These are phyloP conservation scores for Aspergillus niger DNA, from an alignment of 2,329 filamentous ascomycete genomes.

Conservation along the genomic window DNA sequence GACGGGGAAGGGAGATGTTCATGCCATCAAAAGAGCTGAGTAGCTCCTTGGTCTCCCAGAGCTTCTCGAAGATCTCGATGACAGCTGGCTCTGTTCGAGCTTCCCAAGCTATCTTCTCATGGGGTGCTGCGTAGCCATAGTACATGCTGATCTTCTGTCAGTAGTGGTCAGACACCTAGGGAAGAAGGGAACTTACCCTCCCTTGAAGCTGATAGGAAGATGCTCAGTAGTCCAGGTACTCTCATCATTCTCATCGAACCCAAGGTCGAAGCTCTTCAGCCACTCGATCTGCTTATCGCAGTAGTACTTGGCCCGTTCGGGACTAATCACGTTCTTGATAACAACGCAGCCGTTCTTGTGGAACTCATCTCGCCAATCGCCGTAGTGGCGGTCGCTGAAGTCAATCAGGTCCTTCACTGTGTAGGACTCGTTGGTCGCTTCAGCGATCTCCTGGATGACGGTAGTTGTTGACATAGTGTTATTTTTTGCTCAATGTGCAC, in stretches of 20 bases:
- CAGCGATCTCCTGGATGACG: no score
- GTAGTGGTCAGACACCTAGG: no score
- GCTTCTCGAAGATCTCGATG: slow-evolving; percentile 49
- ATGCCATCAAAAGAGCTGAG: slow-evolving; percentile 54
- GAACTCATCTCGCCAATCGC: slow-evolving; percentile 30
- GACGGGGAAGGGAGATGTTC: slow-evolving; percentile 36
- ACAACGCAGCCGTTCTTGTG: slow-evolving; percentile 48
- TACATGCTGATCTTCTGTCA: slow-evolving; percentile 40
- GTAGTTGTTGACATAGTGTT: no score
- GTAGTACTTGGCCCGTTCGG: slow-evolving; percentile 40
- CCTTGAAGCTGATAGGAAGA: slow-evolving; percentile 48
- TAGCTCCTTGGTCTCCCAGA: slow-evolving; percentile 50
- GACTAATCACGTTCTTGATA: slow-evolving; percentile 49
- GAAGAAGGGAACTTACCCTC: slow-evolving; percentile 26
- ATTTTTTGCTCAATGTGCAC: no score
- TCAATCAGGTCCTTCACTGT: no score
- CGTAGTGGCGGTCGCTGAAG: slow-evolving; percentile 10
- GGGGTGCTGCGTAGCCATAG: slow-evolving; percentile 49
- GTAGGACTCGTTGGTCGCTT: no score
- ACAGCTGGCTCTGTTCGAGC: slow-evolving; percentile 52
- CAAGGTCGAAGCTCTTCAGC: slow-evolving; percentile 33
- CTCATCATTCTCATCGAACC: slow-evolving; percentile 39
- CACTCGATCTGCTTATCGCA: slow-evolving; percentile 26
- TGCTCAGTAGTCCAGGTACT: slow-evolving; percentile 37
- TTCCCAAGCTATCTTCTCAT: slow-evolving; percentile 54